Base-by-base conservation (phyloP, 116 monocot species). In the Trichopus zeylanicus region DNA sequence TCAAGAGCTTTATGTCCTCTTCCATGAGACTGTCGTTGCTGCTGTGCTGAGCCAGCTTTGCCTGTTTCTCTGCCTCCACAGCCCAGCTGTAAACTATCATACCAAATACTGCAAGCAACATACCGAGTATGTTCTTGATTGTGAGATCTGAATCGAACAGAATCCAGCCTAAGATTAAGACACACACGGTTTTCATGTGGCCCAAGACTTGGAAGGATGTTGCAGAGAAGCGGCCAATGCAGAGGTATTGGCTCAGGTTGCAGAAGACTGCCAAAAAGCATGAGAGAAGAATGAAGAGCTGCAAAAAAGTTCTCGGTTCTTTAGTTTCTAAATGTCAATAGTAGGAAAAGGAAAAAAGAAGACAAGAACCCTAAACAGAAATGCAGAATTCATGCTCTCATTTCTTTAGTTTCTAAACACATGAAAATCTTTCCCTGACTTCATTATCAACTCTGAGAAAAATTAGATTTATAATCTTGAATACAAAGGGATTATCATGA, bases 21-120 rank as follows among this genome's bases (percentile, higher is more conserved):
- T 66, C 70, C 1, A 21, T 48, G 7, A 51, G 32, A 38, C 27
- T 46, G 3, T 57, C 65, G 16, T 46, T 33, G 16, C 51, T 72
- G 12, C 59, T 57, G 15, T 55, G 35, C 2, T 74, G 18, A 35
- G 61, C 18, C 25, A 70, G 29, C 56, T 70, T 69, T 1, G 56
- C 51, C 56, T 76, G 80, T 54, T 97, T 90, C 38, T 91, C 97
- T 5, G 64, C 33, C 52, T 97, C 95, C 26, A 88, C 81, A 11
- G 95, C 97, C 97, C 91, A 97, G 39, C 97, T 91, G 84, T 97
- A 97, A n/a, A 80, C 66, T n/a, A 97, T 33, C 97, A 97, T 97
- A 57, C 97, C 97, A 11, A 81, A 30, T 9, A 97, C 67, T 0
- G 97, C 91, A 42, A 90, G 71, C 7, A 77, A 59, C 91, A 97